A percentile compares a stretch with the other conserved stretches of the same genome.
phyloP scores from a whole-genome alignment of 768 basidiomycete species.

The Calocera cornea region DNA sequence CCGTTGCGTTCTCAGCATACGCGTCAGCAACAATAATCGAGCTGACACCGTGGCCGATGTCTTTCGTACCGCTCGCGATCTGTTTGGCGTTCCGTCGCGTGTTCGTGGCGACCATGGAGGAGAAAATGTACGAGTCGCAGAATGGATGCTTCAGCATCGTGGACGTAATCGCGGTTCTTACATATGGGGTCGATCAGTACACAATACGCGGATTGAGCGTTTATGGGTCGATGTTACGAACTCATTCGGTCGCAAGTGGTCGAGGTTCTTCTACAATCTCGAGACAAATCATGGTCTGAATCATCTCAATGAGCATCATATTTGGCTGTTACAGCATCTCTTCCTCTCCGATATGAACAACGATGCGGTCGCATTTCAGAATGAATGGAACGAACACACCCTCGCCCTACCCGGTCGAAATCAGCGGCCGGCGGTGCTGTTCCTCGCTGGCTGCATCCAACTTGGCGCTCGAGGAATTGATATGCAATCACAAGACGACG shows the following conservation, averaged over 20 bases:
- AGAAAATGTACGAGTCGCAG: conserved; percentile 20
- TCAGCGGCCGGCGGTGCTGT: background rate
- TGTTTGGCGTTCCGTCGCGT: conserved; percentile 17
- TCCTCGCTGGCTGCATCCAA: background rate
- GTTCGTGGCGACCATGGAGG: conserved; percentile 21
- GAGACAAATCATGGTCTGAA: conserved; percentile 6
- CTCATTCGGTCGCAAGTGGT: conserved; percentile 8
- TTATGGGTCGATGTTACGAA: conserved; percentile 17
- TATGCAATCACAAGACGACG: too few relatives aligned
- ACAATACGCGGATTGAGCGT: conserved; percentile 21
- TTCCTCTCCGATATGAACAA: conserved; percentile 10
- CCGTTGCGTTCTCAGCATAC: conserved; percentile 12
- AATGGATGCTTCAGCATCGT: conserved; percentile 16
- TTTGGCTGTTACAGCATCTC: conserved; percentile 13
- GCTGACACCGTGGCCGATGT: conserved; percentile 14
- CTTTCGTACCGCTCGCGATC: conserved; percentile 10
- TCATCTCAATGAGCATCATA: background rate
- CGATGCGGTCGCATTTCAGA: conserved; percentile 7
- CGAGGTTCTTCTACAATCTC: conserved; percentile 9
- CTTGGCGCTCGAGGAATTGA: background rate
- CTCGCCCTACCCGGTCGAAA: background rate
- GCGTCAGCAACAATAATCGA: conserved; percentile 15
- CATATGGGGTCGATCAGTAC: conserved; percentile 21
- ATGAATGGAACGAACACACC: conserved; percentile 10
- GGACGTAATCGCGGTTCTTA: conserved; percentile 18